phyloP scores from a whole-genome alignment of 345 rosid species.

The Fremontodendron californicum region DNA sequence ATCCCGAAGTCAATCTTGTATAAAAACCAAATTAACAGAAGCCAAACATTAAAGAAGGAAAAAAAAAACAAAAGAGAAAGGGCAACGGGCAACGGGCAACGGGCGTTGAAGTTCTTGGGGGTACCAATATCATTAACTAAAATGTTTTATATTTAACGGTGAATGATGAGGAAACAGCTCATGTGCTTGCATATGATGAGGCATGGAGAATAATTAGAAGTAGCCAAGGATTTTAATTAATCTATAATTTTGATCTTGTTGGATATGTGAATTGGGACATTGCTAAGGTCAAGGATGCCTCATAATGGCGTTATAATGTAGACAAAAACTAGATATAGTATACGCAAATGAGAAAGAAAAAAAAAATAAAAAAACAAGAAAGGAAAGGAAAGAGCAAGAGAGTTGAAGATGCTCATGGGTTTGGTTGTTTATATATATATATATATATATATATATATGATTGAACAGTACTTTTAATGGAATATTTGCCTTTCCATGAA shows the following conservation, averaged over 20 bases:
- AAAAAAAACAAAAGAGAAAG: background rate
- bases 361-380: too few relatives aligned
- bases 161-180: conserved; percentile 36
- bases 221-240: conserved; percentile 20
- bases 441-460: conserved; percentile 6
- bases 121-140: background rate
- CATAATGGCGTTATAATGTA: conserved; percentile 27
- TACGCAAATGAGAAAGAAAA: background rate
- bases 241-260: conserved; percentile 27
- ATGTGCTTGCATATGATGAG: conserved; percentile 45
- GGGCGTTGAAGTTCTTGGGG: conserved; percentile 1
- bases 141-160: background rate
- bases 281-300: conserved; percentile 40
- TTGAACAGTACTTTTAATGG: conserved; percentile 8
- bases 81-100: background rate
- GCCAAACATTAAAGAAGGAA: background rate
- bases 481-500: conserved; percentile 28
- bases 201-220: conserved; percentile 19
- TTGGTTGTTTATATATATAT: too few relatives aligned
- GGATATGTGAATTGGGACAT: conserved; percentile 33
- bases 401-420: conserved; percentile 30
- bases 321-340: conserved; percentile 29
- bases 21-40: background rate
- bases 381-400: background rate
- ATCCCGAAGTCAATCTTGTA: background rate